Conservation (phyloP, 805 yeast genomes). For the Saturnispora serradocipensis region DNA sequence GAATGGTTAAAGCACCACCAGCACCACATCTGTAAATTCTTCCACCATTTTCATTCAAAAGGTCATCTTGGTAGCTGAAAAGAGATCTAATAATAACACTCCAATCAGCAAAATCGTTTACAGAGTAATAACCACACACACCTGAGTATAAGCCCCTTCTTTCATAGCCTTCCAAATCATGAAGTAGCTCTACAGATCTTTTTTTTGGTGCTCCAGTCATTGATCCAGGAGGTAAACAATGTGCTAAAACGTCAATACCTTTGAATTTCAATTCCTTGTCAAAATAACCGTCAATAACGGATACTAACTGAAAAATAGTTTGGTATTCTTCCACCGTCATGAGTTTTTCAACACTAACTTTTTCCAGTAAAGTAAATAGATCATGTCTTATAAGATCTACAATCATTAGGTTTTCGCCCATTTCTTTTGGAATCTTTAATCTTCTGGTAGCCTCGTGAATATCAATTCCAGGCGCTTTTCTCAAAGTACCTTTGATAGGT, state of each 20-base stretch:
- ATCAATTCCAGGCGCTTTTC: slow-evolving; percentile 47
- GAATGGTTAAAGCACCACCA: slow-evolving; percentile 93
- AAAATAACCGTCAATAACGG: slow-evolving; percentile 69
- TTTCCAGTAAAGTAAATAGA: slow-evolving; percentile 52
- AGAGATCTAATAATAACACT: slow-evolving; percentile 87
- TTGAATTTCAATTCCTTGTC: slow-evolving; percentile 26
- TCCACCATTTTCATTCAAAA: slow-evolving; percentile 11
- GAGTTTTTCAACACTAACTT: slow-evolving; percentile 64
- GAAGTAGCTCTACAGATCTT: slow-evolving; percentile 78
- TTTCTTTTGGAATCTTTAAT: slow-evolving; percentile 78
- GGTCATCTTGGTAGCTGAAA: slow-evolving; percentile 51
- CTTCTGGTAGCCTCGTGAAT: slow-evolving; percentile 51
- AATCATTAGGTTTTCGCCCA: slow-evolving; percentile 95
- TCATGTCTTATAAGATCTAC: slow-evolving; percentile 94
- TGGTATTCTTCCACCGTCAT: slow-evolving; percentile 91
- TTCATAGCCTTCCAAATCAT: slow-evolving; percentile 42
- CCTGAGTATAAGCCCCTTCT: slow-evolving; percentile 89
- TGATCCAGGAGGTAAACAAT: slow-evolving; percentile 92
- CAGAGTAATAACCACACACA: slow-evolving; percentile 90
- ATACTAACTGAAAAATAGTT: slow-evolving; percentile 85
- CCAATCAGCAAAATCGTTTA: slow-evolving; percentile 87
- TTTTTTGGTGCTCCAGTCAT: slow-evolving; percentile 99
- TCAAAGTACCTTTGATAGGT: slow-evolving; percentile 95
- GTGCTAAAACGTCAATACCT: slow-evolving; percentile 73
- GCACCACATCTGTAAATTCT: slow-evolving; percentile 83